Evolutionary conservation across 2,329 filamentous ascomycete species (phyloP), one percentile per base, ranked within the genome.

Genomic region (Aspergillus udagawae): DNA sequence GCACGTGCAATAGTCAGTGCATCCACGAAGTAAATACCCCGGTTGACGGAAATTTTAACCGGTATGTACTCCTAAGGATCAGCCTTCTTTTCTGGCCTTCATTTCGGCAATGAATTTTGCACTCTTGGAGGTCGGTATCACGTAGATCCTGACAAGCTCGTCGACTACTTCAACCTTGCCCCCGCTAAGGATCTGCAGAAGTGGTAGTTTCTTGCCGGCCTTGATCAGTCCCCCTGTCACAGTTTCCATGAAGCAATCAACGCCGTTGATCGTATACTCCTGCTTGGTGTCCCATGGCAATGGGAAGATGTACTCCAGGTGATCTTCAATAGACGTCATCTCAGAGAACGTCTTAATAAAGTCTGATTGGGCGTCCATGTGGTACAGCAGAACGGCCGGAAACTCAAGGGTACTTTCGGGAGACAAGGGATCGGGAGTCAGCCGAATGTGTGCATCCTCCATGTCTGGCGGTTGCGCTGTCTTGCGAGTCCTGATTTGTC

Each of bases 191-290:
- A 93, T 83, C 77, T 91, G 90, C 52, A 91, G 74, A 64, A 97
- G 73, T 21, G 85, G 80, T 62, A 94, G 82, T 70, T 93, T 94
- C 82, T 90, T 92, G 50, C 94, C 93, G 23, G 92, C 87, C 78
- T 96, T 97, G 67, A 96, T 85, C 66, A 99, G 73, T 0, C 92
- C 92, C 0, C 92, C 92, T 0, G 80, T 79, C 3, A 77, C 76
- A 0, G 92, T 97, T 79, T 97, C 92, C 80, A 96, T 88, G 73
- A 91, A 97, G 68, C 91, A 94, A 65, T 96, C 92, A 4, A 96
- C 90, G 0, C 75, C 79, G 0, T 80, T 79, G 1, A 81, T 65
- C 0, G 78, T 83, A 73, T 96, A 97, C 67, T 86, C 86, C 1
- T 81, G 75, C 59, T 82, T 77, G 17, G 73, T 68, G 67, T 97